Evolutionary conservation across 768 basidiomycete genomes (phyloP).

Genomic region (Rubroboletus satanas): DNA sequence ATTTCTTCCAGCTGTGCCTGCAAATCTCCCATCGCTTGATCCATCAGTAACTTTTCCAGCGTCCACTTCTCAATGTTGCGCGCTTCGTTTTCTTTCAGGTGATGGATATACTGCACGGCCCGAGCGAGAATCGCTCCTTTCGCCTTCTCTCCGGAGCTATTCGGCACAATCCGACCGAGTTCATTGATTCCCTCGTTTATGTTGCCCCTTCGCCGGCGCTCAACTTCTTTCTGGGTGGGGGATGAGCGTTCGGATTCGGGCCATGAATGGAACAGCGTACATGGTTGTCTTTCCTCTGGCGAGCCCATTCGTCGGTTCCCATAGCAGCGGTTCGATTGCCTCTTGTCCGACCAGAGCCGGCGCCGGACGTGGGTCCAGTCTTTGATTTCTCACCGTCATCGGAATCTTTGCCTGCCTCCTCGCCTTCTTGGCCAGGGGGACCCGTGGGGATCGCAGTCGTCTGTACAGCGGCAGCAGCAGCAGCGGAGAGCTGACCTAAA

Average conservation of each 20-base stretch:
- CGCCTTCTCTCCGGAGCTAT: constrained; percentile 80
- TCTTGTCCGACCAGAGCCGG: constrained; percentile 41
- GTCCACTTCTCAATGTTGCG: constrained; percentile 94
- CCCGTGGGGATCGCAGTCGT: constrained; percentile 25
- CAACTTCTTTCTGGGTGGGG: constrained; percentile 85
- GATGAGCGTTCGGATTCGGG: not conserved
- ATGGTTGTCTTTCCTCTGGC: constrained; percentile 80
- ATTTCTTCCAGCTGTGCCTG: constrained; percentile 82
- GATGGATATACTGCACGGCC: constrained; percentile 89
- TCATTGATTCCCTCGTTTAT: constrained; percentile 97
- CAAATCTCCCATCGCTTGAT: constrained; percentile 85
- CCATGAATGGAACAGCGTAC: constrained; percentile 37
- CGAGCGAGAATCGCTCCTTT: constrained; percentile 87
- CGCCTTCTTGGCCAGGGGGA: constrained; percentile 15
- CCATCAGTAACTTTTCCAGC: constrained; percentile 86
- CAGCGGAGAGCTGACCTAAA: constrained; percentile 53
- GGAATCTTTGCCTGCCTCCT: constrained; percentile 25
- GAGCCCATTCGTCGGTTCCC: constrained; percentile 75
- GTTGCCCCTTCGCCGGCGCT: constrained; percentile 88
- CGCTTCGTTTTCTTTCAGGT: constrained; percentile 87
- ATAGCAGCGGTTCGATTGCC: constrained; percentile 56
- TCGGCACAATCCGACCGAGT: constrained; percentile 84
- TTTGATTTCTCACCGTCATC: constrained; percentile 28
- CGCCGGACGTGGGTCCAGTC: constrained; percentile 24
- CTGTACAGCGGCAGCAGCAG: constrained; percentile 43